Conservation (phyloP, 2,329 filamentous ascomycete species). For the Fusarium floridanum region DNA sequence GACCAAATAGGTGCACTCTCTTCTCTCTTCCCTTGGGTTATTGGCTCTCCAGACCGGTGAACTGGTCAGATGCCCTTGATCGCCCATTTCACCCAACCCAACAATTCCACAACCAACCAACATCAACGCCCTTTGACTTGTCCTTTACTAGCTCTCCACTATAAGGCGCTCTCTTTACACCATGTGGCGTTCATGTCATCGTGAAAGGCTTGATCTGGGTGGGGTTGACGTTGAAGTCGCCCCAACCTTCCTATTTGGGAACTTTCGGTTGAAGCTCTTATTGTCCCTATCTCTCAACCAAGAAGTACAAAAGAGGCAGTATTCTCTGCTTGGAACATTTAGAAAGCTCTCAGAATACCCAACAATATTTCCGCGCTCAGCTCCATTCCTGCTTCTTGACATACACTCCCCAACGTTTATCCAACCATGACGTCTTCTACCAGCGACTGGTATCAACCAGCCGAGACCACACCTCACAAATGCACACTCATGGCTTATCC, state of each 20-base stretch:
- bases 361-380: too few species aligned
- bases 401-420: background rate
- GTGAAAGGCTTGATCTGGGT: background rate
- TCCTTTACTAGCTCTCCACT: background rate
- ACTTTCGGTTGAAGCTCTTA: background rate
- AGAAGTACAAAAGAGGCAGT: background rate
- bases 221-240: background rate
- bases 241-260: background rate
- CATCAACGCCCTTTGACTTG: background rate
- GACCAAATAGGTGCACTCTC: background rate
- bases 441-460: background rate
- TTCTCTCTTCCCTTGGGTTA: background rate
- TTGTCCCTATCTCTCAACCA: background rate
- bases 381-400: too few species aligned
- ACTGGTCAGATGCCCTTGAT: background rate
- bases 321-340: background rate
- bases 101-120: background rate
- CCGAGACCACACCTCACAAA: slow-evolving; percentile 1
- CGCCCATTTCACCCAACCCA: background rate
- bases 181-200: background rate
- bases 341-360: too few species aligned
- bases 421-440: background rate
- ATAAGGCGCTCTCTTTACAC: background rate
- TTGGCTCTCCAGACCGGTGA: background rate
- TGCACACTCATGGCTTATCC: slow-evolving; percentile 6